phyloP scores from a whole-genome alignment of 257 asterid species.

The Craterostigma plantagineum region DNA sequence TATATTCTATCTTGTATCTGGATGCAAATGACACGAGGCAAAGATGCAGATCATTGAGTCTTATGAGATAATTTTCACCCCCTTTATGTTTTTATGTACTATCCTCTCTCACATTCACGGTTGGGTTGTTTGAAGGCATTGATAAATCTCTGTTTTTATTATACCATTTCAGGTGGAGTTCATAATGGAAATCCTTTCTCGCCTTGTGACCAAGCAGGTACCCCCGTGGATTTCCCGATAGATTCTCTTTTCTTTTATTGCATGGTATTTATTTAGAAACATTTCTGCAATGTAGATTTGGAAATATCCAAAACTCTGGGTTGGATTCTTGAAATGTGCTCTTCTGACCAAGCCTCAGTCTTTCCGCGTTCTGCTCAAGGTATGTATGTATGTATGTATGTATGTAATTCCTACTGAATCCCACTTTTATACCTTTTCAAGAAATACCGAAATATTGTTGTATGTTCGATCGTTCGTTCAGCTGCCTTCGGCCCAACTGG shows the following conservation, averaged over 20 bases:
- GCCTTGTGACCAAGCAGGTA: slow-evolving; percentile 98
- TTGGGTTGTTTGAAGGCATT: background rate
- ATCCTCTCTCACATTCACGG: background rate
- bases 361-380: slow-evolving; percentile 87
- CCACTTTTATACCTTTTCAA: background rate
- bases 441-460: slow-evolving; percentile 2
- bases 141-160: no score
- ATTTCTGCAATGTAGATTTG: slow-evolving; percentile 53
- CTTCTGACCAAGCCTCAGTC: slow-evolving; percentile 85
- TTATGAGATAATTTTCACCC: background rate
- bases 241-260: background rate
- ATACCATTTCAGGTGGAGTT: slow-evolving; percentile 60
- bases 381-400: no score
- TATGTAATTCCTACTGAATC: no score
- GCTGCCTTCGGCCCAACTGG: slow-evolving; percentile 93
- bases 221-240: background rate
- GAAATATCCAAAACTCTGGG: slow-evolving; percentile 98
- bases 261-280: background rate
- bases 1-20: no score
- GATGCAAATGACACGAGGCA: no score
- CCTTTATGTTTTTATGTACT: background rate
- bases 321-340: slow-evolving; percentile 91
- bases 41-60: no score
- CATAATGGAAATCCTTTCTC: slow-evolving; percentile 87
- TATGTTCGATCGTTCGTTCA: slow-evolving; percentile 28